Evolutionary conservation across 108 stramenopile species (phyloP), one percentile per base, ranked within the genome.

Genomic region (Schizochytrium sp.): DNA sequence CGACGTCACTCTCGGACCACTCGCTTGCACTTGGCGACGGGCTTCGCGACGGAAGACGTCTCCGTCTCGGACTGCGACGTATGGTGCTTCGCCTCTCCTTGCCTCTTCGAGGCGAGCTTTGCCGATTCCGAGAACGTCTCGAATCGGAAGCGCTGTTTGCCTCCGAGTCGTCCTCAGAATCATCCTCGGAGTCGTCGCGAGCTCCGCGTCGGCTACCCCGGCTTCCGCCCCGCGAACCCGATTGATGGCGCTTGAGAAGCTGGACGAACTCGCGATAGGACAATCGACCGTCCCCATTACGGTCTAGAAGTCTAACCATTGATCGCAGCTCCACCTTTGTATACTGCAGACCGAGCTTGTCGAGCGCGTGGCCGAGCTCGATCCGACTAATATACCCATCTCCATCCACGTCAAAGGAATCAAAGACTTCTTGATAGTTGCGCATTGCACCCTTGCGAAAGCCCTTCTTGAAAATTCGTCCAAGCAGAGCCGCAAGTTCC

Each of bases 381-480:
- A 53, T n/a, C 8, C 76, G 76, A 23, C 76, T 83, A 45, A 83
- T 23, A 5, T 53, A 83, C 19, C 76, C 76, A 34, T 83, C 76
- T 8, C 51, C 76, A 34, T 83, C 28, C 23, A 47, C 48, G 28
- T 83, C 76, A 34, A 83, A 53, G n/a, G 51, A 53, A 4, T 83
- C 76, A 83, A 83, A 83, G 45, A 83, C 76, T 53, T 83, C 48
- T 12, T 83, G 76, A 28, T 83, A 83, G 23, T 83, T 53, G 19
- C 51, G 48, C 45, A 83, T 47, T 8, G 76, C 51, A 6, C 51
- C 51, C 6, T 10, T 28, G 19, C 76, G 76, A 23, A 83, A 47
- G 51, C 76, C 51, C 76, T 83, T 83, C 76, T 83, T 83, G 48
- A 55, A 53, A 47, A 83, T 53, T 6, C 76, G 45, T 12, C 76